Evolutionary conservation across 2,329 filamentous ascomycete genomes (phyloP).

Genomic region (Penicillium sumatraense): DNA sequence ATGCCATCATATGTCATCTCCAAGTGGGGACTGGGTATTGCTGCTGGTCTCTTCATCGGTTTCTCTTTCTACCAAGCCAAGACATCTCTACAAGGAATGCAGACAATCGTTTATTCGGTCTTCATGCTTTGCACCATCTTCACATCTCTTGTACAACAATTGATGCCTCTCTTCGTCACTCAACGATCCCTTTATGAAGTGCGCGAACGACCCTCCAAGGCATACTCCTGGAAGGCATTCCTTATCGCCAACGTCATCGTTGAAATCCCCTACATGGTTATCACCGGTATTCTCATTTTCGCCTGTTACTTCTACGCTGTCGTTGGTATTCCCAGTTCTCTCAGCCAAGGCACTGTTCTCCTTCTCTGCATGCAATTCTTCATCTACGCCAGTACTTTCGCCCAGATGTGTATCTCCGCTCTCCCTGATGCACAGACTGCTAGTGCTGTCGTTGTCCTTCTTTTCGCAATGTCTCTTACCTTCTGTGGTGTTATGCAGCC

Average conservation of each 20-base stretch:
- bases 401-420: slow-evolving; percentile 75
- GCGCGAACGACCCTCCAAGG: slow-evolving; percentile 80
- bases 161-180: slow-evolving; percentile 81
- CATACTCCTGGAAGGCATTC: slow-evolving; percentile 85
- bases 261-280: slow-evolving; percentile 81
- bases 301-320: slow-evolving; percentile 87
- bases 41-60: slow-evolving; percentile 72
- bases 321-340: slow-evolving; percentile 59
- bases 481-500: slow-evolving; percentile 73
- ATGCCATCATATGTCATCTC: slow-evolving; percentile 83
- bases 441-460: slow-evolving; percentile 73
- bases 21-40: slow-evolving; percentile 70
- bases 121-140: slow-evolving; percentile 83
- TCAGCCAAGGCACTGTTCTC: slow-evolving; percentile 78
- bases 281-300: slow-evolving; percentile 75
- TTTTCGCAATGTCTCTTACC: slow-evolving; percentile 82
- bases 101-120: slow-evolving; percentile 83
- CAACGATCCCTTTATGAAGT: slow-evolving; percentile 83
- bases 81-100: slow-evolving; percentile 74
- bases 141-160: slow-evolving; percentile 42
- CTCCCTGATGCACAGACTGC: slow-evolving; percentile 75
- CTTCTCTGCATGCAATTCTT: slow-evolving; percentile 76
- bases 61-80: slow-evolving; percentile 77
- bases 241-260: slow-evolving; percentile 82
- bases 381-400: slow-evolving; percentile 80